Base-by-base conservation (phyloP, 495 filamentous ascomycete species). In the Astrocystis sublimbata region DNA sequence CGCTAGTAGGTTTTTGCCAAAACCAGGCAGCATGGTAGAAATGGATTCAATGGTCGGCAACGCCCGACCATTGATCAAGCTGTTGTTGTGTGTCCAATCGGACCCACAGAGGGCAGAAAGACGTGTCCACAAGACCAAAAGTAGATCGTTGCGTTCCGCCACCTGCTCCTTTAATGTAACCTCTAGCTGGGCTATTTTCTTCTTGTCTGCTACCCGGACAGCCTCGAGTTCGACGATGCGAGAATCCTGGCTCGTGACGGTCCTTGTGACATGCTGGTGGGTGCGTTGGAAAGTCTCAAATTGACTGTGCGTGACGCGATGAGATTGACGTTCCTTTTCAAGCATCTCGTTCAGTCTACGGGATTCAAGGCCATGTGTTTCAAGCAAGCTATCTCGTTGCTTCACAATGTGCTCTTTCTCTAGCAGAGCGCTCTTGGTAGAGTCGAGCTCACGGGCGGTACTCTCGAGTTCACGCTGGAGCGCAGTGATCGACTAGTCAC, bases 31-130 rank as follows among this genome's bases (percentile, higher is more conserved):
- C 69, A 90, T 85, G 24, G 86, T 90, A 36, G 88, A 86, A 56
- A 97, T 87, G 43, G 92, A 85, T 65, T 96, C 92, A 50, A 94
- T 78, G 35, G 87, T 89, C 0, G 92, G 90, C 6, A 93, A 77
- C 12, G 82, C 83, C 54, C 93, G 89, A 50, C 92, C 92, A 63
- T 93, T 91, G 70, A 97, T 91, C 41, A 96, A 85, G 62, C 87
- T 89, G 66, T 98, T 93, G 62, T 90, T 86, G 64, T 96, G 89
- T 0, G 89, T 86, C 94, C 94, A 98, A 69, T 98, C 94, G 0
- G 84, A 80, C 30, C 94, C 94, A 66, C 96, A 98, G 55, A 97
- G 86, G 8, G 87, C 78, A 2, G 89, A 90, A 13, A 98, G 81
- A 28, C 92, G 85, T 55, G 91, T 91, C 94, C 94, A 98, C 15